A percentile compares a stretch with the other conserved stretches of the same genome.
These are phyloP conservation scores for Moelleriella libera DNA, from an alignment of 2,329 filamentous ascomycete genomes.

Conservation along the genomic window DNA sequence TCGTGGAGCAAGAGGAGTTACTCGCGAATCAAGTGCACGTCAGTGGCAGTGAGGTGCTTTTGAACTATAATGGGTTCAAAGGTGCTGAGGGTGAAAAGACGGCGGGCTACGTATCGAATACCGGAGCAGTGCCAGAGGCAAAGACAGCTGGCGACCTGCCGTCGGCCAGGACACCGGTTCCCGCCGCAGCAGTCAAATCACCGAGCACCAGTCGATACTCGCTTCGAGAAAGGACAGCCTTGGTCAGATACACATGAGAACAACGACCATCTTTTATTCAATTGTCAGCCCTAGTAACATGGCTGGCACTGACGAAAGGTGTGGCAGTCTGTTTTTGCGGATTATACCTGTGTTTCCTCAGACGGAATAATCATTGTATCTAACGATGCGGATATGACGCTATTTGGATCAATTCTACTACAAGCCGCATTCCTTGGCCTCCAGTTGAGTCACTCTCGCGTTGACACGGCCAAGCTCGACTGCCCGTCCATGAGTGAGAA, in stretches of 20 bases:
- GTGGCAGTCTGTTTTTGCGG: no score
- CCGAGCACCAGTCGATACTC: not conserved
- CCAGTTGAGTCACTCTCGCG: conserved; percentile 30
- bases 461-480: conserved; percentile 7
- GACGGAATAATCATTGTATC: not conserved
- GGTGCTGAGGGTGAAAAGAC: no score
- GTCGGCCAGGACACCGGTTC: not conserved
- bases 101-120: no score
- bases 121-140: not conserved
- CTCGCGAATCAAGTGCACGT: no score
- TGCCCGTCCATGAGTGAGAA: conserved; percentile 37
- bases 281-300: no score
- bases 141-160: not conserved
- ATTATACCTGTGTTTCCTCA: not conserved
- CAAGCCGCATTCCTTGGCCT: conserved; percentile 26
- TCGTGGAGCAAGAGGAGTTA: not conserved
- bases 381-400: not conserved
- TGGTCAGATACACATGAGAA: not conserved
- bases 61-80: no score
- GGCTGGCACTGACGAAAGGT: no score
- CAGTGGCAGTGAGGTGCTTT: no score
- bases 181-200: not conserved
- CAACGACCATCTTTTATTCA: no score
- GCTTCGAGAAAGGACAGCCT: not conserved
- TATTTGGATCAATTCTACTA: conserved; percentile 3